Percentiles rank a stretch among this genome's conserved stretches.
Evolutionary conservation across 257 asterid species (phyloP).

Genomic region (Solanum habrochaites): DNA sequence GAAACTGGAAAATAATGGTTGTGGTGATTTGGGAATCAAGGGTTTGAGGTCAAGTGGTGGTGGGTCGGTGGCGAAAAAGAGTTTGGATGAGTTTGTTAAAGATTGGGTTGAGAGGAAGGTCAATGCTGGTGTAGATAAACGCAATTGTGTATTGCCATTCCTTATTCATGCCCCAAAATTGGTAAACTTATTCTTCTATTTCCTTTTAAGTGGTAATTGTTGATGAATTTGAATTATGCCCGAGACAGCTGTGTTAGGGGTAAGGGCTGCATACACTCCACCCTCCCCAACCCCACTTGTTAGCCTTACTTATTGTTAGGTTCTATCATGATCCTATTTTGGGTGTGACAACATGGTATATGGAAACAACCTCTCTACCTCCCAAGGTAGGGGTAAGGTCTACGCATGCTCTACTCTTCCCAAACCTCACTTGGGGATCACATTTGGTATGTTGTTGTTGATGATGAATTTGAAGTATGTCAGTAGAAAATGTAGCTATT

Average conservation of each 20-base stretch:
- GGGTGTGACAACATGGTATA: background rate
- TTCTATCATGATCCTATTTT: background rate
- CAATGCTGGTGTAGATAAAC: slow-evolving; percentile 35
- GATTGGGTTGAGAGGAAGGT: slow-evolving; percentile 35
- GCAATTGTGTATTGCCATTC: slow-evolving; percentile 38
- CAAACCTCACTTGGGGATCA: background rate
- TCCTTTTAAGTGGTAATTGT: background rate
- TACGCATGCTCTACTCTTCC: background rate
- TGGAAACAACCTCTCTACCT: background rate
- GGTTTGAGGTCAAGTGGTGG: background rate
- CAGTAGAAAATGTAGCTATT: background rate
- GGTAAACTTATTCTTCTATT: slow-evolving; percentile 15
- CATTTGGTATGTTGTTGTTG: background rate
- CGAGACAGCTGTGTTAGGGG: background rate
- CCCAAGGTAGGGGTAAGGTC: background rate
- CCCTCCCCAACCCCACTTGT: background rate
- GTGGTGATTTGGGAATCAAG: background rate
- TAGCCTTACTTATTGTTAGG: background rate
- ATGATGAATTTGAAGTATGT: background rate
- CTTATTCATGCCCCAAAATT: slow-evolving; percentile 44
- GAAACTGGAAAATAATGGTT: background rate
- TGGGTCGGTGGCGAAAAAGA: background rate
- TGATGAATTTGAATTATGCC: background rate
- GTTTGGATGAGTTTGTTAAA: slow-evolving; percentile 21
- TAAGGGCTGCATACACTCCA: background rate